Evolutionary conservation across 352 stramenopile species (phyloP).

Genomic region (Elongisporangium senticosum): DNA sequence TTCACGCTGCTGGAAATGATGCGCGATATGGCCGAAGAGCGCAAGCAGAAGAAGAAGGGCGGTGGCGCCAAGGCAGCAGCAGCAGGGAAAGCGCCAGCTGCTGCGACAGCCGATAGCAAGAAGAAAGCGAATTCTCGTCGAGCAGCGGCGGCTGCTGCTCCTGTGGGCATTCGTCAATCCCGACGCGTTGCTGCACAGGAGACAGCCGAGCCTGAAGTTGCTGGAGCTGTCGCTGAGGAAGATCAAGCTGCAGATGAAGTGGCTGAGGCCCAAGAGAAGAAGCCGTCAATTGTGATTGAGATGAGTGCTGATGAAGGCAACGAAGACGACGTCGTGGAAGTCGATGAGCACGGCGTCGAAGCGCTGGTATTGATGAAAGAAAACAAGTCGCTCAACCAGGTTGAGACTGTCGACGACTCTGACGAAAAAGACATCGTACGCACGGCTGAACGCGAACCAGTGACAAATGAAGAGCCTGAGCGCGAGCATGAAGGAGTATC

Average conservation of each 20-base stretch:
- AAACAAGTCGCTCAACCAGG: not conserved
- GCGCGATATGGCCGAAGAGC: conserved; percentile 22
- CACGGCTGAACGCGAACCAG: not conserved
- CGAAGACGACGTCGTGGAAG: not conserved
- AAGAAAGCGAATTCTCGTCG: not conserved
- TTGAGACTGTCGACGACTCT: not conserved
- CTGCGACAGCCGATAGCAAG: not conserved
- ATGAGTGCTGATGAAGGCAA: not conserved
- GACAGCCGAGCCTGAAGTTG: not conserved
- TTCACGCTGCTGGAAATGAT: conserved; percentile 42
- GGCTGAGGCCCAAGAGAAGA: not conserved
- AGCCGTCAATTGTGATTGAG: not conserved
- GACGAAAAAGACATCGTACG: not conserved
- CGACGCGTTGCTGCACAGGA: not conserved
- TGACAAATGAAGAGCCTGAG: not conserved
- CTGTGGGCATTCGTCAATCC: not conserved
- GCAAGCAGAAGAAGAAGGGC: conserved; percentile 16
- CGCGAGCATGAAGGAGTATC: not conserved
- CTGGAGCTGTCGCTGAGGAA: not conserved
- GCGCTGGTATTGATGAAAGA: no score
- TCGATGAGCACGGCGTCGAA: not conserved
- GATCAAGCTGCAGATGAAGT: not conserved
- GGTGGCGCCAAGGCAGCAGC: conserved; percentile 10
- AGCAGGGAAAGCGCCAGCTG: conserved; percentile 1
- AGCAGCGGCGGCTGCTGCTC: not conserved